phyloP scores from a whole-genome alignment of 768 basidiomycete genomes.

The Naganishia kalamii region DNA sequence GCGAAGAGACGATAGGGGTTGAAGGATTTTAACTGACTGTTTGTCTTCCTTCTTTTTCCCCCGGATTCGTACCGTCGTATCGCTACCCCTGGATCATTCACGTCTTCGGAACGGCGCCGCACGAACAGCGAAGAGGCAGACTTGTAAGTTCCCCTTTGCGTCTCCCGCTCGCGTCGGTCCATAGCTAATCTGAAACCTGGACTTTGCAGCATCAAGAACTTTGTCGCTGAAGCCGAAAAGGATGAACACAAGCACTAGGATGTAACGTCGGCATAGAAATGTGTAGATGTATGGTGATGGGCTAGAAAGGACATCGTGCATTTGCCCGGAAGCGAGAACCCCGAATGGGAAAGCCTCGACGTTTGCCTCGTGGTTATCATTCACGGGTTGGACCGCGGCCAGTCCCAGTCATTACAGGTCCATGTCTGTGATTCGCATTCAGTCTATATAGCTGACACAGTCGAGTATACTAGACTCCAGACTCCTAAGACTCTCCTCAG shows the following conservation, averaged over 20 bases:
- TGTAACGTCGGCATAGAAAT: neutral
- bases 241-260: constrained; percentile 27
- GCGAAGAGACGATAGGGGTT: too few relatives aligned
- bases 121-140: constrained; percentile 38
- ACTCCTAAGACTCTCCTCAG: too few relatives aligned
- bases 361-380: too few relatives aligned
- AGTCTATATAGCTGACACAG: too few relatives aligned
- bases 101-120: neutral
- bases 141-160: constrained; percentile 36
- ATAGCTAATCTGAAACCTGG: neutral
- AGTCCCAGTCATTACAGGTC: too few relatives aligned
- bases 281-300: neutral
- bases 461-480: too few relatives aligned
- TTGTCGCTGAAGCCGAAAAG: constrained; percentile 45
- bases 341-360: too few relatives aligned
- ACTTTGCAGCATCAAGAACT: constrained; percentile 41
- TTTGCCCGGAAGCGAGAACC: too few relatives aligned
- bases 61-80: constrained; percentile 24
- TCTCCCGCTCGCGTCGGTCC: neutral
- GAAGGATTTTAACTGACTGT: neutral
- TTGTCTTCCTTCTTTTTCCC: neutral
- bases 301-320: too few relatives aligned
- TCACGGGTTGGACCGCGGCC: too few relatives aligned
- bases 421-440: too few relatives aligned
- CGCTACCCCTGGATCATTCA: too few relatives aligned